phyloP scores from a whole-genome alignment of 2,329 filamentous ascomycete genomes.

The Emmonsia crescens region DNA sequence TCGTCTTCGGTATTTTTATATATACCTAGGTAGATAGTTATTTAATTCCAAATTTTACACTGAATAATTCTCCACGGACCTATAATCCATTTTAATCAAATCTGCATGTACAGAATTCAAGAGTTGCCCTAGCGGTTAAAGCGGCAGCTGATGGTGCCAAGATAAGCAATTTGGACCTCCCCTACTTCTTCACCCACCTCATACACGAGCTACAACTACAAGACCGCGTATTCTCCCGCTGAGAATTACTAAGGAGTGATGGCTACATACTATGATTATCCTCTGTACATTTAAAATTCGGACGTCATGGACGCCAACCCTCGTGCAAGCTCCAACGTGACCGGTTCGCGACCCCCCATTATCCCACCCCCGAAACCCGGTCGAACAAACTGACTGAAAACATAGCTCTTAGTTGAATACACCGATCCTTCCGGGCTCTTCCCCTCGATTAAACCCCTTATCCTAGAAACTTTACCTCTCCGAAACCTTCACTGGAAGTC shows the following conservation, averaged over 20 bases:
- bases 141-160: neutral
- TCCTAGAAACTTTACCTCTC: conserved; percentile 70
- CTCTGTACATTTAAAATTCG: conserved; percentile 2
- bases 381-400: conserved; percentile 8
- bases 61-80: neutral
- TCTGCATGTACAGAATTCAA: too few species aligned
- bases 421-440: conserved; percentile 87
- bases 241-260: neutral
- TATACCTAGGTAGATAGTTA: neutral
- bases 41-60: neutral
- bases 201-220: neutral
- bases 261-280: conserved; percentile 7
- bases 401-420: conserved; percentile 64
- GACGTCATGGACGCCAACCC: conserved; percentile 31
- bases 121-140: neutral
- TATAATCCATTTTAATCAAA: neutral
- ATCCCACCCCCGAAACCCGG: conserved; percentile 2
- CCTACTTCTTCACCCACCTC: neutral
- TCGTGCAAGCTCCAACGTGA: conserved; percentile 58
- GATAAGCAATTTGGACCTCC: neutral
- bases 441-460: conserved; percentile 64
- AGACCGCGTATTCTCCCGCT: neutral
- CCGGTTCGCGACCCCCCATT: conserved; percentile 41
- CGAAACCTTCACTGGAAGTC: conserved; percentile 97
- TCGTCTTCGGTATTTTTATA: neutral